phyloP scores from a whole-genome alignment of 2,329 filamentous ascomycete genomes.

The Sporothrix inflata region DNA sequence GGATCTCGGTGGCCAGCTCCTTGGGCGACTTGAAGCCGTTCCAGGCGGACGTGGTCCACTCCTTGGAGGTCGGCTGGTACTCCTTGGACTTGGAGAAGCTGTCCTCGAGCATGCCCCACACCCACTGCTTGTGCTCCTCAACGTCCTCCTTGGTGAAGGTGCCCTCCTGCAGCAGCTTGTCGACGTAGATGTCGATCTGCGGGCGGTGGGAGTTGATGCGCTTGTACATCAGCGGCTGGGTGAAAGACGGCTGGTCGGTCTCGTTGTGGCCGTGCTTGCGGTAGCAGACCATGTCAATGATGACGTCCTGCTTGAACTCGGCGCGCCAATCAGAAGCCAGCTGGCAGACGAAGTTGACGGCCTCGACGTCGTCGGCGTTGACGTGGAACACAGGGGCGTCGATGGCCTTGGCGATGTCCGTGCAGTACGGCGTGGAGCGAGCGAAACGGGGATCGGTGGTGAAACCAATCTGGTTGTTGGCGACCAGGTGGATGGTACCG shows the following conservation, averaged over 20 bases:
- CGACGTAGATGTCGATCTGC: conserved; percentile 87
- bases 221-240: conserved; percentile 99
- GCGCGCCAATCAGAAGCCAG: conserved; percentile 96
- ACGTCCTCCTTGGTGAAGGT: conserved; percentile 97
- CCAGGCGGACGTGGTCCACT: conserved; percentile 99
- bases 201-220: conserved; percentile 82
- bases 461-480: conserved; percentile 99
- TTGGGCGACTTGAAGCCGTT: conserved; percentile 99
- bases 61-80: conserved; percentile 93
- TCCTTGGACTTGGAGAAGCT: conserved; percentile 97
- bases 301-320: conserved; percentile 97
- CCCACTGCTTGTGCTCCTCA: conserved; percentile 99
- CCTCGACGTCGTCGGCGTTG: conserved; percentile 97
- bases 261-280: conserved; percentile 99
- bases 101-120: conserved; percentile 98
- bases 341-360: conserved; percentile 97
- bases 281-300: conserved; percentile 98
- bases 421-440: conserved; percentile 97
- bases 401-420: conserved; percentile 98
- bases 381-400: conserved; percentile 99
- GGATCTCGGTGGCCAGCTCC: conserved; percentile 90
- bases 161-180: conserved; percentile 87
- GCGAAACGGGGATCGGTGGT: conserved; percentile 97
- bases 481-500: conserved; percentile 93
- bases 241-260: conserved; percentile 98